Evolutionary conservation across 2,329 filamentous ascomycete genomes (phyloP).

Genomic region (Mycosphaerella sp.): DNA sequence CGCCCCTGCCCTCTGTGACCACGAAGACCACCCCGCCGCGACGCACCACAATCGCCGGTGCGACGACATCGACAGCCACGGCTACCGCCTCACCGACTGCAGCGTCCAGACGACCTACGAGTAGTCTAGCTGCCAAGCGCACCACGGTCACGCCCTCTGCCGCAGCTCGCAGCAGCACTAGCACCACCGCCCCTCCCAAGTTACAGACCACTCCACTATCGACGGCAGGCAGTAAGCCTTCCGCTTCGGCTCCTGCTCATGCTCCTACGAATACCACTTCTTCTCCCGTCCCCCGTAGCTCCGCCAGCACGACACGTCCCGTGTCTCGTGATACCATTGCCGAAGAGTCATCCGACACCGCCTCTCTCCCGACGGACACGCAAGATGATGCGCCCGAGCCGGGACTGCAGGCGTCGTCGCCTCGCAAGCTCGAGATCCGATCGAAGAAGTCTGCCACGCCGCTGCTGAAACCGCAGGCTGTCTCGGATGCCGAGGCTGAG

Average conservation of each 20-base stretch:
- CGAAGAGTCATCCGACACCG: slow-evolving; percentile 16
- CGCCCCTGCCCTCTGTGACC: not conserved
- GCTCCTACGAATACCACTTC: no score
- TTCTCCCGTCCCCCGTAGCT: slow-evolving; percentile 1
- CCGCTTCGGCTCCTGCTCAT: no score
- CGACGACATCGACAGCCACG: not conserved
- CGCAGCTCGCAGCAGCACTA: slow-evolving; percentile 2
- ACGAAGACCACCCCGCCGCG: not conserved
- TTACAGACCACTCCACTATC: slow-evolving; percentile 2
- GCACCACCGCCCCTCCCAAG: slow-evolving; percentile 12
- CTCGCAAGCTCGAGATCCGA: slow-evolving; percentile 27
- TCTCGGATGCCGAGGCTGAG: slow-evolving; percentile 25
- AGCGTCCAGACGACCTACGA: slow-evolving; percentile 6
- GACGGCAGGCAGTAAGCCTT: not conserved
- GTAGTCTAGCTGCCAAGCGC: slow-evolving; percentile 16
- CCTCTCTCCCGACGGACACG: not conserved
- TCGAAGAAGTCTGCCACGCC: slow-evolving; percentile 2
- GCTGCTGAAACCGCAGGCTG: slow-evolving; percentile 18
- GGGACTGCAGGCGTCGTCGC: slow-evolving; percentile 15
- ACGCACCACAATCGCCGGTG: not conserved
- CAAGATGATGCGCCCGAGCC: slow-evolving; percentile 11
- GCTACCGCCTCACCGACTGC: slow-evolving; percentile 4
- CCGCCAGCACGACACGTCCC: slow-evolving; percentile 14
- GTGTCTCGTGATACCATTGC: slow-evolving; percentile 24
- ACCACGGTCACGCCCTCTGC: slow-evolving; percentile 8